phyloP scores from a whole-genome alignment of 768 basidiomycete genomes.

The Pisolithus marmoratus region DNA sequence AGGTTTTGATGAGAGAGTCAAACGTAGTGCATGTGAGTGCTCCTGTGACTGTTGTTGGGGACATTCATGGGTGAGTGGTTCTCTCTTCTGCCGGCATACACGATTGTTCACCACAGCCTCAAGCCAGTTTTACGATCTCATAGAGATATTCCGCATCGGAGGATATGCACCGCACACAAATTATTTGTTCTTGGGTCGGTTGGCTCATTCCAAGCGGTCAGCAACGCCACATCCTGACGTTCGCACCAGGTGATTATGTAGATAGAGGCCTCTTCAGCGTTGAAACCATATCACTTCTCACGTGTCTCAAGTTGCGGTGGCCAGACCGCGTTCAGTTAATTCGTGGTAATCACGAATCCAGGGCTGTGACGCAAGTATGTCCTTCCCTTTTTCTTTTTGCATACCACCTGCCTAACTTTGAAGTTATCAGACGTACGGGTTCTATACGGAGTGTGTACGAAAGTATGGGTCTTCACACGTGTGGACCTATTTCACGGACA shows the following conservation, averaged over 20 bases:
- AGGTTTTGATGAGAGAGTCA: constrained; percentile 97
- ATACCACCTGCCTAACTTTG: constrained; percentile 4
- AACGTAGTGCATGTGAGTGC: constrained; percentile 97
- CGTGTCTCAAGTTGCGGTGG: constrained; percentile 94
- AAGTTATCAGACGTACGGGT: constrained; percentile 82
- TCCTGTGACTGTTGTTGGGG: constrained; percentile 97
- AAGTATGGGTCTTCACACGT: constrained; percentile 96
- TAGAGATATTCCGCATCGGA: constrained; percentile 98
- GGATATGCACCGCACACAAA: constrained; percentile 96
- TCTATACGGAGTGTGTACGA: constrained; percentile 96
- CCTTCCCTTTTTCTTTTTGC: constrained; percentile 5
- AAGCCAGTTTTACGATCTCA: constrained; percentile 99
- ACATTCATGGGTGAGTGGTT: constrained; percentile 90
- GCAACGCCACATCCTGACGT: not conserved
- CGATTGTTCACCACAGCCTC: constrained; percentile 31
- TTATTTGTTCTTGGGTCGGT: constrained; percentile 93
- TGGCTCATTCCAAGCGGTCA: not conserved
- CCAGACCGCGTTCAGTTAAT: constrained; percentile 96
- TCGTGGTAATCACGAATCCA: constrained; percentile 94
- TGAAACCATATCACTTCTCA: constrained; percentile 95
- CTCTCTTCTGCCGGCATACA: constrained; percentile 3
- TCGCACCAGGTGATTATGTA: constrained; percentile 84
- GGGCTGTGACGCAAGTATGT: constrained; percentile 95
- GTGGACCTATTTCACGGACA: constrained; percentile 99
- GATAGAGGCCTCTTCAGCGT: constrained; percentile 97